Evolutionary conservation across 805 yeast genomes (phyloP), one percentile per base, ranked within the genome.

Genomic region (Candida ponderosae): DNA sequence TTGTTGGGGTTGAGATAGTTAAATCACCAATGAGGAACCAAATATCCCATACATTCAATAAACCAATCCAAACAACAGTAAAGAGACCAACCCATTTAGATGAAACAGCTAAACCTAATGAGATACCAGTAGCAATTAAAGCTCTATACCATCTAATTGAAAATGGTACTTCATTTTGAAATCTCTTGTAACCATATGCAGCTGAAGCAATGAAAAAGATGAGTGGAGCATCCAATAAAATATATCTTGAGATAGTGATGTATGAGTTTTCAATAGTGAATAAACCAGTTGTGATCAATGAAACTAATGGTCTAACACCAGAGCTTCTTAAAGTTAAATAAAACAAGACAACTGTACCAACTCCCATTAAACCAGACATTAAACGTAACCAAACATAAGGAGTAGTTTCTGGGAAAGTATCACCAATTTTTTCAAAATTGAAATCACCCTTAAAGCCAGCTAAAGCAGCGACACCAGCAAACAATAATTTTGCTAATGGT

Each of bases 81-180:
- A 83, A 83, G 29, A 83, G 61, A 43, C 94, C 94, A 33, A 83
- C 93, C 93, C 93, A 83, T 59, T 84, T 84, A 24, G 89, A 76
- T 18, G 83, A 73, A 17, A 78, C 61, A 4, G 93, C 82, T 40
- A 82, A 64, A 37, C 93, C 94, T 40, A 83, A 61, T n/a, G 78
- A 76, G 37, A 79, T 55, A 47, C 83, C 84, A 31, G 85, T 69
- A n/a, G 79, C 68, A 21, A 76, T 20, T 46, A 84, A 59, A n/a
- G 77, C 60, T 51, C 70, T 77, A 53, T 57, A 76, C 76, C 89
- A 79, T 18, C 54, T 60, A 31, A 56, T 52, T 15, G 81, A 48
- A 50, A 76, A 73, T n/a, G 95, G 81, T 36, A 66, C 65, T 49
- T 72, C 77, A 39, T 74, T 59, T 60, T 82, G 85, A 53, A 77